A percentile compares a stretch with the other conserved stretches of the same genome.
phyloP scores from a whole-genome alignment of 106 monocot species.

The Iris macrosiphon region DNA sequence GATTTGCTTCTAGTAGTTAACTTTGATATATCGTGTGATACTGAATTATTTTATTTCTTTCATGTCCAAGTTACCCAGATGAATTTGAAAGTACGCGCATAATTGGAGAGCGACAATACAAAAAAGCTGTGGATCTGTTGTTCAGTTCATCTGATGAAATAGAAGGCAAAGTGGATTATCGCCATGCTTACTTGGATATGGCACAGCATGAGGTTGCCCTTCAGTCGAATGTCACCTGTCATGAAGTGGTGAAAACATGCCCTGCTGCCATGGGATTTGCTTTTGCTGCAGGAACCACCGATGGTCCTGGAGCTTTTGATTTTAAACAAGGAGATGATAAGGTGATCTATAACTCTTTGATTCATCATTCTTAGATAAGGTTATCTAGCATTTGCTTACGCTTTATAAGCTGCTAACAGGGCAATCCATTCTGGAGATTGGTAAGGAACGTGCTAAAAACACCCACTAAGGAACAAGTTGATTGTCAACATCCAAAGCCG shows the following conservation, averaged over 20 bases:
- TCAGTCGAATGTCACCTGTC: slow-evolving; percentile 19
- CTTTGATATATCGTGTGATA: not conserved
- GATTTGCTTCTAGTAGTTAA: not conserved
- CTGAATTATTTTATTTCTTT: not conserved
- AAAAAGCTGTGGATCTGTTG: slow-evolving; percentile 78
- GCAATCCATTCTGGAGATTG: slow-evolving; percentile 88
- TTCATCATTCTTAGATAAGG: slow-evolving; percentile 8
- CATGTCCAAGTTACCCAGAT: slow-evolving; percentile 67
- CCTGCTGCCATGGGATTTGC: slow-evolving; percentile 95
- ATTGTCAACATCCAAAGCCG: slow-evolving; percentile 84
- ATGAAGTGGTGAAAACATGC: slow-evolving; percentile 57
- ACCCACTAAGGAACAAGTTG: slow-evolving; percentile 62
- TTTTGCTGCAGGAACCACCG: slow-evolving; percentile 97
- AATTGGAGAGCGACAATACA: slow-evolving; percentile 79
- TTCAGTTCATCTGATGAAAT: slow-evolving; percentile 51
- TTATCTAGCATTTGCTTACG: not conserved
- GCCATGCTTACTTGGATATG: slow-evolving; percentile 65
- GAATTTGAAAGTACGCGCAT: slow-evolving; percentile 93
- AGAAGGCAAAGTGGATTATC: slow-evolving; percentile 77
- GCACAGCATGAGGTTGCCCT: slow-evolving; percentile 63
- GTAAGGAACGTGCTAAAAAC: slow-evolving; percentile 69
- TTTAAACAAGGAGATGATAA: slow-evolving; percentile 87
- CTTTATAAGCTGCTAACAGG: slow-evolving; percentile 34
- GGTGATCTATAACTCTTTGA: slow-evolving; percentile 29
- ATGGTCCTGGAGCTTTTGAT: slow-evolving; percentile 96